Conservation (phyloP, 257 asterid species). For the Solanum paucissectum region DNA sequence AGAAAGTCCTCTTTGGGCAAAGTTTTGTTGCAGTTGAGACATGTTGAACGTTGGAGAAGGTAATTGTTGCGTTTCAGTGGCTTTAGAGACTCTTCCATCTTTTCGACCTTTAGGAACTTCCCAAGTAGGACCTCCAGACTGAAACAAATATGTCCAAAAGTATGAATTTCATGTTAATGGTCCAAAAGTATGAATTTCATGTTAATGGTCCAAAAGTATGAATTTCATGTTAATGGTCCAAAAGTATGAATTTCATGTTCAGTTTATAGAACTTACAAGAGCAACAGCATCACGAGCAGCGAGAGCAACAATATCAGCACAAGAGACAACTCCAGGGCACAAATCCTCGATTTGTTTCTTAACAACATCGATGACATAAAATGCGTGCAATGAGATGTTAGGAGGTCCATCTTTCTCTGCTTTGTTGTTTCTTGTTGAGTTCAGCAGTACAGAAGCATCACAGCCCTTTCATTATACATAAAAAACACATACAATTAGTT, state of each 20-base stretch:
- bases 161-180: neutral
- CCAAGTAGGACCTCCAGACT: slow-evolving; percentile 76
- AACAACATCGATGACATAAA: slow-evolving; percentile 59
- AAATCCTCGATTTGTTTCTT: slow-evolving; percentile 48
- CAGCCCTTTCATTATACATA: slow-evolving; percentile 42
- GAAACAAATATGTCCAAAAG: neutral
- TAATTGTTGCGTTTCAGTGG: slow-evolving; percentile 40
- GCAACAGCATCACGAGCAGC: slow-evolving; percentile 77
- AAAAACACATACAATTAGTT: neutral
- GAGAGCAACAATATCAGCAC: slow-evolving; percentile 74
- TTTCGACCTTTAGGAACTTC: slow-evolving; percentile 69
- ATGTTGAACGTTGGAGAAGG: slow-evolving; percentile 73
- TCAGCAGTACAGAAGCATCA: slow-evolving; percentile 73
- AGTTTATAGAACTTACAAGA: slow-evolving; percentile 39
- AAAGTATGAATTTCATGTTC: too few species aligned
- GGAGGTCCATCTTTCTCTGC: slow-evolving; percentile 82
- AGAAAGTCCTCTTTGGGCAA: slow-evolving; percentile 76
- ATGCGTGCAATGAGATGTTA: slow-evolving; percentile 71
- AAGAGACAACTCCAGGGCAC: slow-evolving; percentile 84
- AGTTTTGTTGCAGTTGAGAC: slow-evolving; percentile 61
- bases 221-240: neutral
- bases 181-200: too few species aligned
- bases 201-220: neutral
- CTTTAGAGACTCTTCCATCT: slow-evolving; percentile 70
- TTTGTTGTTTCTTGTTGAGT: slow-evolving; percentile 30